These are phyloP conservation scores for Periglandula ipomoeae DNA, from an alignment of 2,329 filamentous ascomycete genomes.

Conservation along the genomic window DNA sequence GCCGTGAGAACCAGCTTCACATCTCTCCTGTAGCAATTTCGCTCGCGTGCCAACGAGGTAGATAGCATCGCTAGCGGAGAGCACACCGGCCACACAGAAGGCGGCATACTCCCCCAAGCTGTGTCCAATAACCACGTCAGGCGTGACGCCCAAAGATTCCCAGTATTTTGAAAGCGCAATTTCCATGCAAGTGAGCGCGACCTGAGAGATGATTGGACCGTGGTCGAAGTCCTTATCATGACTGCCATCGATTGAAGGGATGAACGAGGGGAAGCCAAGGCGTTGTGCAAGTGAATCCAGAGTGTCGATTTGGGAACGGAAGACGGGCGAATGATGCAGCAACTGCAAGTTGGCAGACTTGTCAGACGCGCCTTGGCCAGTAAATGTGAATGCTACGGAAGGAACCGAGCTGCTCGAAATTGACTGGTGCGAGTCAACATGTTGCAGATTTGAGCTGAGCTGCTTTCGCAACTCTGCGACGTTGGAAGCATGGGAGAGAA, in stretches of 20 bases:
- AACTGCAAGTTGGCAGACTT: slow-evolving; percentile 23
- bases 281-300: slow-evolving; percentile 22
- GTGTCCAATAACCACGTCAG: slow-evolving; percentile 48
- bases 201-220: slow-evolving; percentile 21
- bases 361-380: slow-evolving; percentile 33
- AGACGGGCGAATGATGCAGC: slow-evolving; percentile 19
- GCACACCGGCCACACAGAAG: slow-evolving; percentile 59
- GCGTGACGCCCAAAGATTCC: slow-evolving; percentile 38
- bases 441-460: neutral
- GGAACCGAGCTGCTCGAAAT: neutral
- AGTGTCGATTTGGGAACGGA: slow-evolving; percentile 22
- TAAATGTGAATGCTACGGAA: slow-evolving; percentile 33
- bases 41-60: slow-evolving; percentile 63
- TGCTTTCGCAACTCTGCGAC: neutral
- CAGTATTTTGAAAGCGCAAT: slow-evolving; percentile 32
- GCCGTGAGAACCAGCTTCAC: slow-evolving; percentile 55
- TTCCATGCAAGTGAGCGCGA: slow-evolving; percentile 28
- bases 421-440: neutral
- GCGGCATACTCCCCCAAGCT: slow-evolving; percentile 69
- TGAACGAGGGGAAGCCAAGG: slow-evolving; percentile 28
- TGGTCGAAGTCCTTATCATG: slow-evolving; percentile 15
- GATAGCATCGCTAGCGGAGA: slow-evolving; percentile 62
- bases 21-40: slow-evolving; percentile 53
- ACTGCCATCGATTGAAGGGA: slow-evolving; percentile 33
- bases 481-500: slow-evolving; percentile 31